Evolutionary conservation across 164 flowering plant genomes (phyloP), one percentile per base, ranked within the genome.

Genomic region (Annona cherimola): DNA sequence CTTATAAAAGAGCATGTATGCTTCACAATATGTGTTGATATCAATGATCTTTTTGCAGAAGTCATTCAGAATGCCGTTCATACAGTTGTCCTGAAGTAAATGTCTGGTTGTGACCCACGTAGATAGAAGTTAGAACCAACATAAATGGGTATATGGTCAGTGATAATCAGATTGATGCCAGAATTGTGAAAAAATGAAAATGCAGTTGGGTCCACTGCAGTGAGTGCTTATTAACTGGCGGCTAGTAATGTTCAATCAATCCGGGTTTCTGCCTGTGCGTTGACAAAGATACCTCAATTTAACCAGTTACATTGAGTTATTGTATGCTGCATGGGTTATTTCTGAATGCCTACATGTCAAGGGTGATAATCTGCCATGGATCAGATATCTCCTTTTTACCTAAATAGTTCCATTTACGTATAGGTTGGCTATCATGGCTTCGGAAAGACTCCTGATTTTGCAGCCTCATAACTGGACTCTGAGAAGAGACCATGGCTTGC

Each of bases 401-500:
- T 50, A 50, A 50, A 50, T 50, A 50, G 57, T 50, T 50, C 14
- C 14, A 50, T 50, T 50, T 5, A 50, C 35, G 4, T 41, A 6
- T 68, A 88, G 92, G 85, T 76, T 89, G 80, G 91, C 91, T 50
- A 85, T 86, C 50, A 87, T 86, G 94, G 94, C 91, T 66, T 87
- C 90, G 18, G 90, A 89, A 70, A 86, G 89, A 69, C 79, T 87
- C 73, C 77, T 89, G 78, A 85, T 85, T 79, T 76, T 89, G 74
- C 91, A 89, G 76, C 91, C 94, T 20, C 91, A 87, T 74, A 86
- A 89, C 65, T 89, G 94, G 94, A 80, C 89, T 20, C 63, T 84
- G 71, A 85, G 94, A 80, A 83, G 90, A 84, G 91, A 89, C 83
- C 86, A 86, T 77, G 94, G 94, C 66, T 84, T 89, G 94, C 88